These are phyloP conservation scores for Aspergillus arachidicola DNA, from an alignment of 2,329 filamentous ascomycete species.

Conservation along the genomic window DNA sequence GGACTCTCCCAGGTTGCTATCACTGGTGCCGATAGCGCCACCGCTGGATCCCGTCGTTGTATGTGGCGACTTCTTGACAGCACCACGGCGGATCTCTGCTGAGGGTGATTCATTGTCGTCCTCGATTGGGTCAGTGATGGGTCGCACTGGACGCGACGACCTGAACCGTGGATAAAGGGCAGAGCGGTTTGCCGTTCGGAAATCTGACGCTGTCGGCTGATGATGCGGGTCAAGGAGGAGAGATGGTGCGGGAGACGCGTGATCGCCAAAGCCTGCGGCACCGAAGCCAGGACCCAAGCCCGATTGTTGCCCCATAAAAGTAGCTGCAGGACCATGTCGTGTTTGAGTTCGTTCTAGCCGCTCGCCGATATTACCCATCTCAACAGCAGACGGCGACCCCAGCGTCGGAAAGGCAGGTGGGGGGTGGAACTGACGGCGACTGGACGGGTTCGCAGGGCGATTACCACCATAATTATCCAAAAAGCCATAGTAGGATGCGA, in stretches of 20 bases:
- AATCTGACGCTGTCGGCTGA: slow-evolving; percentile 45
- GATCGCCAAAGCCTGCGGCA: slow-evolving; percentile 27
- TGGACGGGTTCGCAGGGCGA: slow-evolving; percentile 58
- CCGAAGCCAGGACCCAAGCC: slow-evolving; percentile 30
- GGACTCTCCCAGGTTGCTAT: slow-evolving; percentile 62
- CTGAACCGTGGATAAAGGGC: slow-evolving; percentile 34
- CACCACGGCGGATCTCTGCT: slow-evolving; percentile 17
- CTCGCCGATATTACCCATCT: slow-evolving; percentile 46
- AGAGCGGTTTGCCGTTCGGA: slow-evolving; percentile 32
- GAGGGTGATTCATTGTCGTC: slow-evolving; percentile 33
- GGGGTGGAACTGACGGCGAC: slow-evolving; percentile 66
- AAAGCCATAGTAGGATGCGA: slow-evolving; percentile 95
- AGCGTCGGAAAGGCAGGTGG: slow-evolving; percentile 75
- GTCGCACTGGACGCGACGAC: slow-evolving; percentile 28
- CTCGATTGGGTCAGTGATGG: slow-evolving; percentile 31
- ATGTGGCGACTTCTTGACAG: slow-evolving; percentile 21
- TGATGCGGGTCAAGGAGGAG: slow-evolving; percentile 52
- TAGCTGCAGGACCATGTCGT: neutral
- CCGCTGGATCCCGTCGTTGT: slow-evolving; percentile 37
- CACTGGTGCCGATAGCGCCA: slow-evolving; percentile 43
- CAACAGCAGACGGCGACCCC: slow-evolving; percentile 60
- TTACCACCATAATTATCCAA: slow-evolving; percentile 86
- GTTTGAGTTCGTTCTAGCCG: slow-evolving; percentile 18
- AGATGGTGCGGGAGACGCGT: slow-evolving; percentile 43
- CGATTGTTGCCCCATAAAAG: slow-evolving; percentile 26